Percentiles rank a stretch among this genome's conserved stretches.
These are phyloP conservation scores for Puccinia coronata DNA, from an alignment of 1,284 basidiomycete genomes.

Conservation along the genomic window DNA sequence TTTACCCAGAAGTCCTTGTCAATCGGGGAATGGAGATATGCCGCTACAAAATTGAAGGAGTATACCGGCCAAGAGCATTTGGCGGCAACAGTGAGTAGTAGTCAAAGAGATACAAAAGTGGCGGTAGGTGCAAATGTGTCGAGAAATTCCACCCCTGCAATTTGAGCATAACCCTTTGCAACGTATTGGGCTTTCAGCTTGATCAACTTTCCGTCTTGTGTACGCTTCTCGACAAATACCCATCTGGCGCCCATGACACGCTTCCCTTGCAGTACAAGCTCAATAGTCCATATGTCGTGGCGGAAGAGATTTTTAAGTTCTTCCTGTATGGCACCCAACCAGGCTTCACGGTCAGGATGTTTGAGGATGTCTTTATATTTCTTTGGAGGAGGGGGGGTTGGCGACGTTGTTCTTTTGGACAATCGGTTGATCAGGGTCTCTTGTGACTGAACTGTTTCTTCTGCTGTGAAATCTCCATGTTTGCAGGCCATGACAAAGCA, in stretches of 20 bases:
- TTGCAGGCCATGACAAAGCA: too few relatives aligned
- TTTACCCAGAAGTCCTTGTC: too few relatives aligned
- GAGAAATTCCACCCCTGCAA: too few relatives aligned
- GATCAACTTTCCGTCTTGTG: too few relatives aligned
- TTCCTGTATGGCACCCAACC: background rate
- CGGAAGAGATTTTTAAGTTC: constrained; percentile 10
- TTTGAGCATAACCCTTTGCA: too few relatives aligned
- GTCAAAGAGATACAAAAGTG: constrained; percentile 4
- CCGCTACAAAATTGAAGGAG: constrained; percentile 29
- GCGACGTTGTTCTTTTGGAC: too few relatives aligned
- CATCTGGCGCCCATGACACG: background rate
- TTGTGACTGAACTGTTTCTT: background rate
- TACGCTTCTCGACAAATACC: too few relatives aligned
- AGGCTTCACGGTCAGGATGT: constrained; percentile 1
- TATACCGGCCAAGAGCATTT: background rate
- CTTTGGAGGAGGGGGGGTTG: background rate
- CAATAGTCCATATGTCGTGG: too few relatives aligned
- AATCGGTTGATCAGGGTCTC: background rate
- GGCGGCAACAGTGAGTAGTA: background rate
- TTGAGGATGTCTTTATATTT: background rate
- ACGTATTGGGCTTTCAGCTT: too few relatives aligned
- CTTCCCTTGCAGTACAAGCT: background rate
- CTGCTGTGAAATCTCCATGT: too few relatives aligned
- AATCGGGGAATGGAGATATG: too few relatives aligned
- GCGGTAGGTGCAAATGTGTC: constrained; percentile 34